Conservation (phyloP, 805 yeast genomes). For the Nematodospora valgi region DNA sequence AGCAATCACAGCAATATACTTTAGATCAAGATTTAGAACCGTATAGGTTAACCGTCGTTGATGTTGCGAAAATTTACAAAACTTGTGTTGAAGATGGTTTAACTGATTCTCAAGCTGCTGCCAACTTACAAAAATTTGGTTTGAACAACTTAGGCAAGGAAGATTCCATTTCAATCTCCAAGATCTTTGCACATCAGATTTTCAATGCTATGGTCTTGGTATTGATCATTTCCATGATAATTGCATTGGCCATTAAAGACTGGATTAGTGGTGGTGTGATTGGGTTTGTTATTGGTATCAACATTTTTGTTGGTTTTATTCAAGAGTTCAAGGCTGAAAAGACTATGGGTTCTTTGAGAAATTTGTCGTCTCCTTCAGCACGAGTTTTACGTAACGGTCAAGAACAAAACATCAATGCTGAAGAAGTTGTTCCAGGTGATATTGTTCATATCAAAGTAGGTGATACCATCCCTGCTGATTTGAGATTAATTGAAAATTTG, state of each 20-base stretch:
- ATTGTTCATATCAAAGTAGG: slow-evolving; percentile 61
- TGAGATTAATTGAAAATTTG: slow-evolving; percentile 53
- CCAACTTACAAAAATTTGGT: slow-evolving; percentile 41
- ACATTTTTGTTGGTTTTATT: slow-evolving; percentile 62
- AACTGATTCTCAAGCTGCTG: slow-evolving; percentile 15
- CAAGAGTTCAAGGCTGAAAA: slow-evolving; percentile 76
- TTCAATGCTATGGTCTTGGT: slow-evolving; percentile 80
- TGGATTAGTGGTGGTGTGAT: slow-evolving; percentile 85
- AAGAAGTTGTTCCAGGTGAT: slow-evolving; percentile 72
- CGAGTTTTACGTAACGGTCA: slow-evolving; percentile 60
- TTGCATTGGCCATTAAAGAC: slow-evolving; percentile 69
- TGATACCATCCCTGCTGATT: slow-evolving; percentile 74
- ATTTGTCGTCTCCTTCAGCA: slow-evolving; percentile 69
- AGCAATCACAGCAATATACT: too few species aligned
- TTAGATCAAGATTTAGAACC: slow-evolving; percentile 9
- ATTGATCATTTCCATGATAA: slow-evolving; percentile 62
- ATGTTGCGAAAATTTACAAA: slow-evolving; percentile 15
- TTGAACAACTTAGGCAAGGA: slow-evolving; percentile 61
- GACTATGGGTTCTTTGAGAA: slow-evolving; percentile 71
- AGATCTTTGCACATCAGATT: slow-evolving; percentile 61
- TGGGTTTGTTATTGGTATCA: slow-evolving; percentile 60
- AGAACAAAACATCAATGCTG: slow-evolving; percentile 55
- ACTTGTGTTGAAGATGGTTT: slow-evolving; percentile 18
- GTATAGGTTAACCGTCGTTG: slow-evolving; percentile 14
- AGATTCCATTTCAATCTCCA: slow-evolving; percentile 47